These are phyloP conservation scores for Claviceps sp. DNA, from an alignment of 2,329 filamentous ascomycete genomes.

Conservation along the genomic window DNA sequence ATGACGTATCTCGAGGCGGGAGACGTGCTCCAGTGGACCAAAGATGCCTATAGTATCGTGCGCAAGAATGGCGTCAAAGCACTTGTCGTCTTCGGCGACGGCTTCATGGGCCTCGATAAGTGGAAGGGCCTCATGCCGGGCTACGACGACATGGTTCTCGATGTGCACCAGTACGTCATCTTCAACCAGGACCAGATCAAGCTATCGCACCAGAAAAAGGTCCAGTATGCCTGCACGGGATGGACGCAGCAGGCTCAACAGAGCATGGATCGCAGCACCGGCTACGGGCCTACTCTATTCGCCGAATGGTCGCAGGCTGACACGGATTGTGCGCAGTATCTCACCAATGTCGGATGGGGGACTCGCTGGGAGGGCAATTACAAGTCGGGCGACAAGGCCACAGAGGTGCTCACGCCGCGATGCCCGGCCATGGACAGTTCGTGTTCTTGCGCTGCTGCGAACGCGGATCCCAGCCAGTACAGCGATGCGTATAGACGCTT, in stretches of 20 bases:
- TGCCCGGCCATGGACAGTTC: constrained; percentile 55
- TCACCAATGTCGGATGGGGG: constrained; percentile 83
- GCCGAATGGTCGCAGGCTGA: constrained; percentile 98
- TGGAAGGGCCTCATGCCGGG: constrained; percentile 76
- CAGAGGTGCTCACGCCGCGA: constrained; percentile 51
- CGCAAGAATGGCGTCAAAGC: constrained; percentile 63
- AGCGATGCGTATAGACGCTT: constrained; percentile 68
- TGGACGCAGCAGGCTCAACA: constrained; percentile 70
- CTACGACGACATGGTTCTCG: constrained; percentile 65
- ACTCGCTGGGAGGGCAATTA: constrained; percentile 87
- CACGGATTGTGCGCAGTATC: constrained; percentile 75
- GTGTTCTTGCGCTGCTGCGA: constrained; percentile 66
- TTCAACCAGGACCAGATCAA: constrained; percentile 85
- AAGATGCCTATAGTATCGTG: constrained; percentile 56
- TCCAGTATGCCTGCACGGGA: constrained; percentile 73
- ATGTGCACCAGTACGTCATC: constrained; percentile 97
- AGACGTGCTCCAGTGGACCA: constrained; percentile 69
- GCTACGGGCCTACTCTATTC: constrained; percentile 87
- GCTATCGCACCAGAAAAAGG: constrained; percentile 68
- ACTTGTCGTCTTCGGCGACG: constrained; percentile 77
- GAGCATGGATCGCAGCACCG: constrained; percentile 59
- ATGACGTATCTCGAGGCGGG: constrained; percentile 60
- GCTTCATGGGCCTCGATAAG: constrained; percentile 80
- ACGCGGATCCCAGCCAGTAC: constrained; percentile 58
- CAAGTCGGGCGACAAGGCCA: constrained; percentile 48